Evolutionary conservation across 352 stramenopile genomes (phyloP), one percentile per base, ranked within the genome.

Genomic region (Phytophthora cryptogea): DNA sequence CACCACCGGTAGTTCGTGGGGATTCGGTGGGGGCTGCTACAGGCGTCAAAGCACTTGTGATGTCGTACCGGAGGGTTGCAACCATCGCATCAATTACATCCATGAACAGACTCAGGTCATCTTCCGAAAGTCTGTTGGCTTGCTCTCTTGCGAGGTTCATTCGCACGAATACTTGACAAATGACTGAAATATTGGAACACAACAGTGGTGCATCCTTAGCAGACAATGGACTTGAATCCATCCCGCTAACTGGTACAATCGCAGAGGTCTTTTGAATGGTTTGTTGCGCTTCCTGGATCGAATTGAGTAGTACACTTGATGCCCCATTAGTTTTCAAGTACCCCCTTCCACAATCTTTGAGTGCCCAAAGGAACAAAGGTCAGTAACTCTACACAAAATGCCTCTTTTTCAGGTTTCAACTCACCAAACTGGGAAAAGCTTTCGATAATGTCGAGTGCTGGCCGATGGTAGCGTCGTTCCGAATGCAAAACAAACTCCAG

Each of bases 401-500:
- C 20, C 20, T 23, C 20, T 23, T 23, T 23, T 23, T 23, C 20
- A 20, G 13, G 33, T 43, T 33, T 28, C n/a, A 52, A 60, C 65
- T 47, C 70, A 88, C 78, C 71, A 36, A 70, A 66, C 10, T 70
- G 61, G 2, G 80, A 90, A 23, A 87, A 75, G 8, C 49, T 75
- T 42, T 84, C 76, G 4, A 85, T 13, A 31, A 83, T 86, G 9
- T 72, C 62, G 4, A 90, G 76, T 41, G 71, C 42, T 8, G 63
- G 65, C 0, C 44, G 48, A 41, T 87, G 76, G 23, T 74, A 86
- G 7, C 72, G 61, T 17, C 75, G 54, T 14, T 88, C 74, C 0
- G 58, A 9, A 42, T 81, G 71, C 4, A 44, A 27, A 2, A 68
- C 45, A 28, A 83, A 76, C 17, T 41, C 26, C 2, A 86, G 52